These are phyloP conservation scores for Colletotrichum sp. DNA, from an alignment of 2,329 filamentous ascomycete species.

Conservation along the genomic window DNA sequence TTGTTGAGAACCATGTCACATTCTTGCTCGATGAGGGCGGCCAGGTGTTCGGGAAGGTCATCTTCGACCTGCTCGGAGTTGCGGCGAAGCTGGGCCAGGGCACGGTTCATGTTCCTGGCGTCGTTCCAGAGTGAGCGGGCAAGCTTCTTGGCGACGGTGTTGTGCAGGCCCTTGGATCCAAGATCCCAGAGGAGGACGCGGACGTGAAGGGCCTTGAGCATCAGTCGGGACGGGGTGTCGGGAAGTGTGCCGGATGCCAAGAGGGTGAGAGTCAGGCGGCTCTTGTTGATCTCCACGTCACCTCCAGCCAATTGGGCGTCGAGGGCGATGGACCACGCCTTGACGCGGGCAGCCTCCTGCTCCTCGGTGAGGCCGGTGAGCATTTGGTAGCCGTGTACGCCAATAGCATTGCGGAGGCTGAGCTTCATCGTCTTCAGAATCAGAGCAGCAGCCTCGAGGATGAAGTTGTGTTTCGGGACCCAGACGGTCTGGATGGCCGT, in stretches of 20 bases:
- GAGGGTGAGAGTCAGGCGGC: constrained; percentile 82
- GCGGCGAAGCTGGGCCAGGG: constrained; percentile 48
- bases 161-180: constrained; percentile 69
- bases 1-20: constrained; percentile 83
- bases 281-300: constrained; percentile 87
- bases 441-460: constrained; percentile 83
- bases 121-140: constrained; percentile 82
- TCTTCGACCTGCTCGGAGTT: constrained; percentile 61
- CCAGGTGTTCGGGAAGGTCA: constrained; percentile 77
- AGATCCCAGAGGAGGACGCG: constrained; percentile 86
- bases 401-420: constrained; percentile 78
- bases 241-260: constrained; percentile 89
- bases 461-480: constrained; percentile 86
- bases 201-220: constrained; percentile 91
- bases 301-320: constrained; percentile 93
- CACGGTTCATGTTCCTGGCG: constrained; percentile 68
- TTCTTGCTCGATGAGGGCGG: constrained; percentile 76
- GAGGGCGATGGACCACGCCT: constrained; percentile 91
- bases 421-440: constrained; percentile 83
- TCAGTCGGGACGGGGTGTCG: constrained; percentile 80
- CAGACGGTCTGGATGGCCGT: constrained; percentile 92
- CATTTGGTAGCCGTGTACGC: constrained; percentile 76
- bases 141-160: constrained; percentile 74
- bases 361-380: constrained; percentile 83
- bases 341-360: constrained; percentile 83